Evolutionary conservation across 495 filamentous ascomycete genomes (phyloP), one percentile per base, ranked within the genome.

Genomic region (Xylaria bambusicola): DNA sequence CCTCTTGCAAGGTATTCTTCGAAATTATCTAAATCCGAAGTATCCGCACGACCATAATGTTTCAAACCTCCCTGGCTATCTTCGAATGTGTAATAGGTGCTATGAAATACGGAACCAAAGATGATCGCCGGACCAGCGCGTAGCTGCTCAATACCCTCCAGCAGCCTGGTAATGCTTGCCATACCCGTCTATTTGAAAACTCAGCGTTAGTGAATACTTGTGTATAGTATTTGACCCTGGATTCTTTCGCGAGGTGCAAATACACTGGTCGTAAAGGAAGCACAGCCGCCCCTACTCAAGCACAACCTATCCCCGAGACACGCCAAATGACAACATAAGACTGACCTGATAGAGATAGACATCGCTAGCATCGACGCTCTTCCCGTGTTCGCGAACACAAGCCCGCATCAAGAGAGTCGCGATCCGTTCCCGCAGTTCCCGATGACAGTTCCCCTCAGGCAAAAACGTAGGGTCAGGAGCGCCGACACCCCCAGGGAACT

Each of bases 81-180:
- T 64, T 76, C 33, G 58, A 71, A 62, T 44, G 76, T 1, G 45
- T 38, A 48, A 27, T 51, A 71, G n/a, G 64, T 71, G 21, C 61
- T 69, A 20, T 74, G 73, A 27, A 80, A 77, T 1, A 74, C 64
- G 6, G 68, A 62, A n/a, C 75, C 74, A 41, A 75, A 61, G 40
- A 63, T 60, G 29, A 73, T 62, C 33, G 69, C 63, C 59, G 1
- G 58, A 33, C 68, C 62, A 54, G 21, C 53, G 53, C 52, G 46
- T 31, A 51, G 55, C 29, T 45, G 40, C 20, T 27, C 54, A 26
- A 68, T 29, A 10, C 62, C 68, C 56, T 63, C 44, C 23, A 69
- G 63, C 31, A 52, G 61, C 0, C 6, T 63, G 29, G 12, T 42
- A 67, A 82, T 69, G 18, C 75, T 75, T 3, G 71, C 68, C 81